These are phyloP conservation scores for Perilla frutescens DNA, from an alignment of 257 asterid genomes.

Conservation along the genomic window DNA sequence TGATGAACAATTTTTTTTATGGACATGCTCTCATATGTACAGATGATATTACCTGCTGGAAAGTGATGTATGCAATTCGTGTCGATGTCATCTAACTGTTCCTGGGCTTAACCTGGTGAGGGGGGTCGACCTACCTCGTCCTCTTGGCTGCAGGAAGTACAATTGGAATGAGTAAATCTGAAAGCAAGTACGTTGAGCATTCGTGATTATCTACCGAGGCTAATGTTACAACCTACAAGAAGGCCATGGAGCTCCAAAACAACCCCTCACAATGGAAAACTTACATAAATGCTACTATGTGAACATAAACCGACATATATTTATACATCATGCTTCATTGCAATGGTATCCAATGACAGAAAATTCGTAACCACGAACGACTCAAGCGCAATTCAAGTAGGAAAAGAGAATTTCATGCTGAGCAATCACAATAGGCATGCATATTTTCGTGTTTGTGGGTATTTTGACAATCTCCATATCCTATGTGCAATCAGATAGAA, in stretches of 20 bases:
- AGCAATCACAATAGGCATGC: neutral
- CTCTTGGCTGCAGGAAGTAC: conserved; percentile 40
- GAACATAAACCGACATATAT: too few relatives aligned
- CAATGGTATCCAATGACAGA: too few relatives aligned
- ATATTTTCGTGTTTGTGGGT: neutral
- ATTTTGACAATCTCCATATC: too few relatives aligned
- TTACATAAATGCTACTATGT: too few relatives aligned
- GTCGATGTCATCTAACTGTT: conserved; percentile 30
- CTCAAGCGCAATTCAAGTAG: neutral
- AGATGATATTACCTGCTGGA: conserved; percentile 25
- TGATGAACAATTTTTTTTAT: neutral
- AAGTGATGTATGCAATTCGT: neutral
- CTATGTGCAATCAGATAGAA: neutral
- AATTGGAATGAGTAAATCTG: neutral
- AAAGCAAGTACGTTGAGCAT: neutral
- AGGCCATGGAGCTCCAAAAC: too few relatives aligned
- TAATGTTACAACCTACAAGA: neutral
- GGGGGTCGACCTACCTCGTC: conserved; percentile 20
- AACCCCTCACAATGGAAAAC: too few relatives aligned
- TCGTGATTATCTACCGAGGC: neutral
- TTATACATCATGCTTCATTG: too few relatives aligned
- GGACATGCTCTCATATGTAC: conserved; percentile 30
- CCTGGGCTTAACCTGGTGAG: conserved; percentile 11
- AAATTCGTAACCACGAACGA: neutral
- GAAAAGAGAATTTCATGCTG: neutral